These are phyloP conservation scores for Trichocladium antarcticum DNA, from an alignment of 495 filamentous ascomycete species.

Conservation along the genomic window DNA sequence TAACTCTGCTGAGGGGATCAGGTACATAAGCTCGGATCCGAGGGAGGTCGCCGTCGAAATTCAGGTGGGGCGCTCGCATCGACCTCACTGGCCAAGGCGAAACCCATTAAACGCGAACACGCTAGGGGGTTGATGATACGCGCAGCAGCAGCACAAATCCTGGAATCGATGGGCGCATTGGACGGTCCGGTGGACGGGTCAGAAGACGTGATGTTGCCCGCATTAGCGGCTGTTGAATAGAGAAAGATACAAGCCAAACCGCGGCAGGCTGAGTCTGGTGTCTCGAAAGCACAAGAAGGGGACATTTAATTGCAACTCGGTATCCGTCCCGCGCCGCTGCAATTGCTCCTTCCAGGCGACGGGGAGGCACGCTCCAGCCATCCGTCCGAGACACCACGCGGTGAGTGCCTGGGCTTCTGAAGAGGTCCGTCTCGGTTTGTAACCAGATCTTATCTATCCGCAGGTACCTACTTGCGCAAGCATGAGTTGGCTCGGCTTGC, in stretches of 20 bases:
- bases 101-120: constrained; percentile 27
- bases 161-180: constrained; percentile 15
- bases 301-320: background rate
- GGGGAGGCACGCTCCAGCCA: too few relatives aligned
- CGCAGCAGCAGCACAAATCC: constrained; percentile 22
- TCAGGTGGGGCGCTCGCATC: background rate
- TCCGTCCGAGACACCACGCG: background rate
- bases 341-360: too few relatives aligned
- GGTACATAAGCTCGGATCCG: too few relatives aligned
- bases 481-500: too few relatives aligned
- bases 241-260: constrained; percentile 2
- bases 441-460: too few relatives aligned
- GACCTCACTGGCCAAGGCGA: constrained; percentile 3
- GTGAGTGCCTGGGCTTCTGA: background rate
- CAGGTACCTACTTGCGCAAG: too few relatives aligned
- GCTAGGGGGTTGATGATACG: constrained; percentile 23
- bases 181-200: constrained; percentile 7
- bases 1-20: background rate
- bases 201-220: constrained; percentile 19
- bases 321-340: too few relatives aligned
- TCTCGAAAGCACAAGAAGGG: too few relatives aligned
- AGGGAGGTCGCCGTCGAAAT: background rate
- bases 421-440: background rate
- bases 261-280: too few relatives aligned
- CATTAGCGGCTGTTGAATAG: constrained; percentile 27